Evolutionary conservation across 2,329 filamentous ascomycete genomes (phyloP), one percentile per base, ranked within the genome.

Genomic region (Teratosphaeria zuluensis): DNA sequence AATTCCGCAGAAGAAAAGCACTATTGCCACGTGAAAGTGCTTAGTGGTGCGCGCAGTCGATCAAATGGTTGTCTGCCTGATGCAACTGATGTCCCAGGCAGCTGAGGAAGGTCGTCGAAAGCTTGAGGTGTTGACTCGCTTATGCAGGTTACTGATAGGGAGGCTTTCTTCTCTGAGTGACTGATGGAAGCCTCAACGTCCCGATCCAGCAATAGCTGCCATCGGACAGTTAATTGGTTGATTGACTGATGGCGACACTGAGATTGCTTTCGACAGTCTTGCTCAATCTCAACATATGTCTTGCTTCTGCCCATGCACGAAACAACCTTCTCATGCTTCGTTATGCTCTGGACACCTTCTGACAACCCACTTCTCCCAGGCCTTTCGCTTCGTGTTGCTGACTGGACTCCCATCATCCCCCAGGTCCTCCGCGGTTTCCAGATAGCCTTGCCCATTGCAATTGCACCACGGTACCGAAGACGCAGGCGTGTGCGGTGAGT

Each of bases 281-380:
- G 2, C 4, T 4, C 24, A 28, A 28, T 28, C 4, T 28, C 24
- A 4, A 2, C 24, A 2, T 21, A n/a, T 19, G 16, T 19, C 19
- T 6, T 21, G 42, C 19, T 21, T n/a, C 19, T 48, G 6, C 42
- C n/a, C 42, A 21, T 24, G 42, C 19, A 16, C 19, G 4, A 19
- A 16, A 21, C 28, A 53, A n/a, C n/a, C 31, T 4, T 21, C 21
- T 59, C 57, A 61, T 6, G 35, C 51, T 16, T 59, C 58, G 30
- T 64, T 62, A 55, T 69, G 66, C 48, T 65, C 63, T 1, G 63
- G 70, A 70, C 80, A 82, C 61, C 76, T 70, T 53, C 77, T 70
- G 12, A 81, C 66, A 12, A 80, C 78, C 80, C 80, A 83, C 63
- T 76, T 76, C 68, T 83, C 80, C 80, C 80, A 83, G 56, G 76